These are phyloP conservation scores for Grosmannia clavigera DNA, from an alignment of 2,329 filamentous ascomycete species.

Conservation along the genomic window DNA sequence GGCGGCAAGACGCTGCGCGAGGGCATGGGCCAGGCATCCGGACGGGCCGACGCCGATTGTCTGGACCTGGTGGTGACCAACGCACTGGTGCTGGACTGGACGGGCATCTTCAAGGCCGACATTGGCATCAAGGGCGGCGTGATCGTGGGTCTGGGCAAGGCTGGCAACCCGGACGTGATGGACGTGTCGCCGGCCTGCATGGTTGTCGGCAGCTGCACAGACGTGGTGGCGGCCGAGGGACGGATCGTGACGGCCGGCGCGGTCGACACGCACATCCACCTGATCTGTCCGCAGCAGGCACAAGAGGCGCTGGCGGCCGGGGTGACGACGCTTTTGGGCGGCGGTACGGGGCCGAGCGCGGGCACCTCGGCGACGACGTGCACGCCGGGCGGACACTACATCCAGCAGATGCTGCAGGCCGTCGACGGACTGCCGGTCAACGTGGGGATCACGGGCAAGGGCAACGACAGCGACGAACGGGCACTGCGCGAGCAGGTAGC, in stretches of 20 bases:
- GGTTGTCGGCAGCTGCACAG: constrained; percentile 77
- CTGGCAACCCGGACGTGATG: constrained; percentile 96
- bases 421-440: constrained; percentile 74
- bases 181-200: constrained; percentile 60
- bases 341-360: constrained; percentile 83
- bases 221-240: constrained; percentile 82
- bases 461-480: constrained; percentile 63
- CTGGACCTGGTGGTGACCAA: constrained; percentile 84
- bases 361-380: constrained; percentile 89
- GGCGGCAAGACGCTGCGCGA: constrained; percentile 89
- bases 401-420: constrained; percentile 82
- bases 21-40: constrained; percentile 88
- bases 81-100: constrained; percentile 81
- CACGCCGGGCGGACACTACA: constrained; percentile 73
- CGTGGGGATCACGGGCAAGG: constrained; percentile 84
- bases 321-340: constrained; percentile 81
- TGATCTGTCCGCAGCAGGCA: constrained; percentile 88
- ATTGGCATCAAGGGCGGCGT: constrained; percentile 82
- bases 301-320: constrained; percentile 74
- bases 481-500: constrained; percentile 68
- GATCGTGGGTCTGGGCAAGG: constrained; percentile 85
- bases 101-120: constrained; percentile 90
- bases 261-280: constrained; percentile 83
- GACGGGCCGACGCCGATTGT: constrained; percentile 55
- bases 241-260: constrained; percentile 87